These are phyloP conservation scores for Pichia scutulata DNA, from an alignment of 805 yeast species.

Conservation along the genomic window DNA sequence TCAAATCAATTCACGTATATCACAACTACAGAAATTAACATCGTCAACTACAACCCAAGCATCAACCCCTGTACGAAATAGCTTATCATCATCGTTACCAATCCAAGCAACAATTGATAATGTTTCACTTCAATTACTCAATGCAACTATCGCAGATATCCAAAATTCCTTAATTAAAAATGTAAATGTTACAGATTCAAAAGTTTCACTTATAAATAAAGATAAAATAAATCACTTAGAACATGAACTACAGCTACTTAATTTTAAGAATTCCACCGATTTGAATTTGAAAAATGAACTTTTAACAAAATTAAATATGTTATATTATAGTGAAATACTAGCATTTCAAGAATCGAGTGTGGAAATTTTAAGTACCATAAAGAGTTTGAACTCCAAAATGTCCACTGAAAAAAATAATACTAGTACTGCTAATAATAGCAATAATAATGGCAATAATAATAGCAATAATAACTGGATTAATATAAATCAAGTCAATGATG, in stretches of 20 bases:
- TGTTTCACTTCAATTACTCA: background rate
- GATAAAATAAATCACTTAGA: constrained; percentile 23
- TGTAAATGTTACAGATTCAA: constrained; percentile 15
- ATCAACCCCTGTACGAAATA: background rate
- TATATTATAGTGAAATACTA: constrained; percentile 25
- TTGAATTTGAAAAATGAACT: constrained; percentile 25
- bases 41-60: background rate
- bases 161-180: constrained; percentile 19
- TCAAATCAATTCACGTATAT: constrained; percentile 18
- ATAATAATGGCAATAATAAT: constrained; percentile 1
- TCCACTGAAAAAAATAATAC: no score
- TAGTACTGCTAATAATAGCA: background rate
- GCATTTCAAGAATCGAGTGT: constrained; percentile 24
- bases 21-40: background rate
- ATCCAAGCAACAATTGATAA: background rate
- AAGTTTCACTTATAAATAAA: constrained; percentile 21
- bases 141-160: constrained; percentile 3
- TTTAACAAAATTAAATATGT: constrained; percentile 20
- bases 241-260: constrained; percentile 25
- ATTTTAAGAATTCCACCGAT: constrained; percentile 24
- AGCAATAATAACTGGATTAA: constrained; percentile 5
- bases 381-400: constrained; percentile 4
- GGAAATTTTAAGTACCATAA: constrained; percentile 11
- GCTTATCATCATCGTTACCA: background rate
- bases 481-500: constrained; percentile 7